Evolutionary conservation across 805 yeast species (phyloP).

Genomic region (Candida schatavii): DNA sequence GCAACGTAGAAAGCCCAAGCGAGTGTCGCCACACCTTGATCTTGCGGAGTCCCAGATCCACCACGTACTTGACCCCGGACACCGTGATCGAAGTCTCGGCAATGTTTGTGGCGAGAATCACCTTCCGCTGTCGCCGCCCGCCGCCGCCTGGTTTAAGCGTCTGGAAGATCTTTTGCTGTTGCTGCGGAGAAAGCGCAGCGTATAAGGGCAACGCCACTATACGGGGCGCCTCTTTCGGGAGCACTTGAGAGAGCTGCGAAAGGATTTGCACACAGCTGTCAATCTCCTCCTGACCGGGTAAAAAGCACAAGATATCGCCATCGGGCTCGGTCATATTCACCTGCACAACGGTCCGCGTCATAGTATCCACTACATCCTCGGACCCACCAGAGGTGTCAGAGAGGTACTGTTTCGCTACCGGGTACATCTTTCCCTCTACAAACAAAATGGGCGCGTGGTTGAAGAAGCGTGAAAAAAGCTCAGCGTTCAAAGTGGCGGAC

Average conservation of each 20-base stretch:
- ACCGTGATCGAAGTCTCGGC: slow-evolving; percentile 98
- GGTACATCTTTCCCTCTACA: slow-evolving; percentile 87
- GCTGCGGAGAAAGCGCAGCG: slow-evolving; percentile 87
- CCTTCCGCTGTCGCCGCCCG: slow-evolving; percentile 77
- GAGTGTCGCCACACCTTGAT: slow-evolving; percentile 95
- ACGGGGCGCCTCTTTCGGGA: slow-evolving; percentile 73
- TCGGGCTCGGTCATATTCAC: slow-evolving; percentile 73
- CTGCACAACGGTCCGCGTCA: slow-evolving; percentile 72
- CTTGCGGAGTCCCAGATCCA: slow-evolving; percentile 90
- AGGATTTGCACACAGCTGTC: slow-evolving; percentile 74
- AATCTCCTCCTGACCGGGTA: slow-evolving; percentile 97
- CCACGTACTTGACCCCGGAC: slow-evolving; percentile 87
- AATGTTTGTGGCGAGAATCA: slow-evolving; percentile 89
- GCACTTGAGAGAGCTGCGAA: slow-evolving; percentile 55
- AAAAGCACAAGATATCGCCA: slow-evolving; percentile 90
- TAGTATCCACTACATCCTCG: slow-evolving; percentile 82
- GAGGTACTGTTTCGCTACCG: slow-evolving; percentile 72
- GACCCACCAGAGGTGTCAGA: slow-evolving; percentile 43
- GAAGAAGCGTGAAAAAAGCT: slow-evolving; percentile 75
- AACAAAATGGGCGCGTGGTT: slow-evolving; percentile 75
- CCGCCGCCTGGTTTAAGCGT: slow-evolving; percentile 45
- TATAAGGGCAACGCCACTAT: slow-evolving; percentile 81
- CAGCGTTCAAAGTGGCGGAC: slow-evolving; percentile 98
- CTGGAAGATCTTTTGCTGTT: slow-evolving; percentile 78
- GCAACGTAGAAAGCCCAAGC: slow-evolving; percentile 84